Evolutionary conservation across 2,329 filamentous ascomycete genomes (phyloP).

Genomic region (Nigrospora oryzae): DNA sequence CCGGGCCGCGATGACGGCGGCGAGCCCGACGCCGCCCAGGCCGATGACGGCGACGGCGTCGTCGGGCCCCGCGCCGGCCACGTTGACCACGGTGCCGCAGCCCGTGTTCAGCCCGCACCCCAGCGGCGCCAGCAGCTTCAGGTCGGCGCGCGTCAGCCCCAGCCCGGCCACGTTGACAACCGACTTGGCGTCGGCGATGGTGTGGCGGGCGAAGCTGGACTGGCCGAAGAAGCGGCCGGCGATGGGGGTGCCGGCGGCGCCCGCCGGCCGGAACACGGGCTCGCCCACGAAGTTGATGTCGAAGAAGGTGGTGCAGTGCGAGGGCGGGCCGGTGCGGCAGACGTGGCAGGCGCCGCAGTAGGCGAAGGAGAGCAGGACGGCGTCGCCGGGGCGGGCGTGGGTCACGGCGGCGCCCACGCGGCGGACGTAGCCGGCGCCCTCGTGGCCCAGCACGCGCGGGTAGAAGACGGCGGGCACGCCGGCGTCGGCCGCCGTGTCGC

Average conservation of each 20-base stretch:
- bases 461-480: slow-evolving; percentile 28
- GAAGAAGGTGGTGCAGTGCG: slow-evolving; percentile 39
- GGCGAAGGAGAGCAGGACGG: slow-evolving; percentile 38
- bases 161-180: slow-evolving; percentile 3
- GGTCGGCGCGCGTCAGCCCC: slow-evolving; percentile 3
- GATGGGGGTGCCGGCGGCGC: slow-evolving; percentile 28
- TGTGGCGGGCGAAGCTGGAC: slow-evolving; percentile 5
- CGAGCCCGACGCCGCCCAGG: slow-evolving; percentile 5
- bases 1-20: slow-evolving; percentile 5
- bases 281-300: slow-evolving; percentile 44
- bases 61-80: slow-evolving; percentile 1
- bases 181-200: slow-evolving; percentile 3
- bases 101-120: slow-evolving; percentile 5
- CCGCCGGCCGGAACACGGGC: slow-evolving; percentile 28
- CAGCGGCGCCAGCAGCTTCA: slow-evolving; percentile 4
- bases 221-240: slow-evolving; percentile 20
- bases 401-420: slow-evolving; percentile 29
- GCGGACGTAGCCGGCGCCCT: slow-evolving; percentile 41
- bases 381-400: slow-evolving; percentile 31
- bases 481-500: slow-evolving; percentile 20
- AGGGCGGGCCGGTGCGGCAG: slow-evolving; percentile 33
- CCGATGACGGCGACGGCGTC: slow-evolving; percentile 5
- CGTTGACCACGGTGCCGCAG: slow-evolving; percentile 5
- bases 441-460: slow-evolving; percentile 42
- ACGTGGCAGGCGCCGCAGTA: slow-evolving; percentile 36